Evolutionary conservation across 2,329 filamentous ascomycete species (phyloP).

Genomic region (Acrodontium crateriforme): DNA sequence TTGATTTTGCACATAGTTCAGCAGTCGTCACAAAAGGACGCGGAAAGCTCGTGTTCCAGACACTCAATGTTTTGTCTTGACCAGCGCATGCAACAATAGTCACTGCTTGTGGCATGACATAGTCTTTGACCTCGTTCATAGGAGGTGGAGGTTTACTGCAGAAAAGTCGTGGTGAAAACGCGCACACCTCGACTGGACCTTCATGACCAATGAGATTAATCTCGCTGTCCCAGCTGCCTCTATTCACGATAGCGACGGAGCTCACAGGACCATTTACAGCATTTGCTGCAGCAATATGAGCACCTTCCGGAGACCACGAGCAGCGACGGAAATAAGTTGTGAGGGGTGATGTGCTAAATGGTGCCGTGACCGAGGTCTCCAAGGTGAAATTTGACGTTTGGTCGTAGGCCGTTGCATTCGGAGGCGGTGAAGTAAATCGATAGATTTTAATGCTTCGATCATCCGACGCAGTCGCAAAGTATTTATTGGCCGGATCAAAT

Average conservation of each 20-base stretch:
- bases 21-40: constrained; percentile 81
- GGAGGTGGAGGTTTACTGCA: constrained; percentile 50
- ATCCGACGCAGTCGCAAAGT: constrained; percentile 95
- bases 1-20: constrained; percentile 77
- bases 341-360: constrained; percentile 81
- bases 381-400: constrained; percentile 94
- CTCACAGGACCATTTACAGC: constrained; percentile 95
- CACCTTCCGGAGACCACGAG: constrained; percentile 95
- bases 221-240: constrained; percentile 84
- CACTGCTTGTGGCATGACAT: constrained; percentile 41
- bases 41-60: constrained; percentile 96
- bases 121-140: constrained; percentile 33
- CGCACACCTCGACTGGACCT: constrained; percentile 90
- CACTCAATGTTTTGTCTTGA: constrained; percentile 87
- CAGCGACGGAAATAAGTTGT: constrained; percentile 95
- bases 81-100: constrained; percentile 95
- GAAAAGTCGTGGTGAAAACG: constrained; percentile 88
- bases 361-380: constrained; percentile 76
- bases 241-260: constrained; percentile 89
- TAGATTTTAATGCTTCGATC: constrained; percentile 96
- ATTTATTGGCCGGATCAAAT: constrained; percentile 97
- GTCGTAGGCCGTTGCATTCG: constrained; percentile 87
- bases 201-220: constrained; percentile 97
- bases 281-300: constrained; percentile 92
- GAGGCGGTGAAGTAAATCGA: constrained; percentile 77